Evolutionary conservation across 2,329 filamentous ascomycete species (phyloP).

Genomic region (Trichophyton mentagrophytes): DNA sequence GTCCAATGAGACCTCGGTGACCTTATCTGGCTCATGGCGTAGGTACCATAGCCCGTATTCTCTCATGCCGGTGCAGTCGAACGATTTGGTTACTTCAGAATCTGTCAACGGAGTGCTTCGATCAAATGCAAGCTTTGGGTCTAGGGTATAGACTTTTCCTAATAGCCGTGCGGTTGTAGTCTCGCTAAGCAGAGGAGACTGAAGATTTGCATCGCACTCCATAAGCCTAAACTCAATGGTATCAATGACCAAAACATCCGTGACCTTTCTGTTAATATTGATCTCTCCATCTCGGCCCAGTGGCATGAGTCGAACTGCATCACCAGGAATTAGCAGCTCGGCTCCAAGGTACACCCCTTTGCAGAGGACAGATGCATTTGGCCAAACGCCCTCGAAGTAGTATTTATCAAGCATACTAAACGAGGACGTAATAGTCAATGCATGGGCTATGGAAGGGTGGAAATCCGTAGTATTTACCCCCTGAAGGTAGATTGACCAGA

Average conservation of each 20-base stretch:
- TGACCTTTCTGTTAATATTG: slow-evolving; percentile 20
- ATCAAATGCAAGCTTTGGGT: slow-evolving; percentile 18
- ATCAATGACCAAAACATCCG: slow-evolving; percentile 43
- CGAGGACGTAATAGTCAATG: slow-evolving; percentile 41
- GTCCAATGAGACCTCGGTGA: slow-evolving; percentile 37
- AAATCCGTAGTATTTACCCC: slow-evolving; percentile 29
- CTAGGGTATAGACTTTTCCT: slow-evolving; percentile 37
- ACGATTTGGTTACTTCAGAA: slow-evolving; percentile 24
- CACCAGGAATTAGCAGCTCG: slow-evolving; percentile 43
- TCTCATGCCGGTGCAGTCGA: slow-evolving; percentile 30
- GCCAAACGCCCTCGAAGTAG: slow-evolving; percentile 43
- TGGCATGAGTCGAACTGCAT: slow-evolving; percentile 41
- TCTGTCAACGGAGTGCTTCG: slow-evolving; percentile 18
- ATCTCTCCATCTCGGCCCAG: slow-evolving; percentile 17
- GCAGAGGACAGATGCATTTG: slow-evolving; percentile 40
- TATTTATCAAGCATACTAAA: slow-evolving; percentile 42
- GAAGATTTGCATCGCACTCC: slow-evolving; percentile 36
- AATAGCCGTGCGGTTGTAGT: slow-evolving; percentile 36
- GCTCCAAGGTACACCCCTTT: slow-evolving; percentile 44
- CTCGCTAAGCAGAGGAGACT: slow-evolving; percentile 35
- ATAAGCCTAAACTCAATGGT: slow-evolving; percentile 40
- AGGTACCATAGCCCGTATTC: slow-evolving; percentile 43
- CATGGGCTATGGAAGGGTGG: slow-evolving; percentile 44
- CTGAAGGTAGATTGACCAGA: slow-evolving; percentile 40
- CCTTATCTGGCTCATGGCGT: slow-evolving; percentile 30